Evolutionary conservation across 345 rosid genomes (phyloP).

Genomic region (Cardamine chenopodiifolia): DNA sequence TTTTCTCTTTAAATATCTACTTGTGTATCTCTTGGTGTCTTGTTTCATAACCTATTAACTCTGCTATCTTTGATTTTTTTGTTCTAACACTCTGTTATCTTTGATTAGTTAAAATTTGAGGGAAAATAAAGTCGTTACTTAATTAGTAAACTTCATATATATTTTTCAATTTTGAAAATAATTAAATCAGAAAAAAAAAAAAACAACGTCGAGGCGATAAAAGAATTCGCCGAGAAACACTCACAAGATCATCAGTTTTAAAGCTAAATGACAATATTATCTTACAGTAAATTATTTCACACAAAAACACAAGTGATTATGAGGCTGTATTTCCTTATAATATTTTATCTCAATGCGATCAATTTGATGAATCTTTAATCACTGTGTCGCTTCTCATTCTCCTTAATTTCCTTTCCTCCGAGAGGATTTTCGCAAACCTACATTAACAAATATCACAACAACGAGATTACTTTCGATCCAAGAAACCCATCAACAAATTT

Average conservation of each 20-base stretch:
- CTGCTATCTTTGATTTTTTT: too few species aligned
- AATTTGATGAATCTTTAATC: conserved; percentile 15
- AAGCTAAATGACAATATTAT: not conserved
- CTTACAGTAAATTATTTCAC: not conserved
- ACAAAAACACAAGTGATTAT: not conserved
- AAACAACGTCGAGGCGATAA: too few species aligned
- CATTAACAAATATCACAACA: conserved; percentile 3
- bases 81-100: too few species aligned
- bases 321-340: not conserved
- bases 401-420: conserved; percentile 54
- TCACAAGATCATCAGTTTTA: not conserved
- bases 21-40: too few species aligned
- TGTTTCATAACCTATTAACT: too few species aligned
- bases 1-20: too few species aligned
- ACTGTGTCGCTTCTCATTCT: conserved; percentile 8
- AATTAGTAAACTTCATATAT: not conserved
- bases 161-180: not conserved
- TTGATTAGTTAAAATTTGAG: too few species aligned
- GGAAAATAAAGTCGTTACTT: too few species aligned
- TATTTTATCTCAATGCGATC: not conserved
- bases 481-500: not conserved
- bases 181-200: not conserved
- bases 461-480: not conserved
- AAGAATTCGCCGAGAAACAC: not conserved
- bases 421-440: conserved; percentile 59